Evolutionary conservation across 129 eudicot species (phyloP).

Genomic region (Rutidosis leptorrhynchoides): DNA sequence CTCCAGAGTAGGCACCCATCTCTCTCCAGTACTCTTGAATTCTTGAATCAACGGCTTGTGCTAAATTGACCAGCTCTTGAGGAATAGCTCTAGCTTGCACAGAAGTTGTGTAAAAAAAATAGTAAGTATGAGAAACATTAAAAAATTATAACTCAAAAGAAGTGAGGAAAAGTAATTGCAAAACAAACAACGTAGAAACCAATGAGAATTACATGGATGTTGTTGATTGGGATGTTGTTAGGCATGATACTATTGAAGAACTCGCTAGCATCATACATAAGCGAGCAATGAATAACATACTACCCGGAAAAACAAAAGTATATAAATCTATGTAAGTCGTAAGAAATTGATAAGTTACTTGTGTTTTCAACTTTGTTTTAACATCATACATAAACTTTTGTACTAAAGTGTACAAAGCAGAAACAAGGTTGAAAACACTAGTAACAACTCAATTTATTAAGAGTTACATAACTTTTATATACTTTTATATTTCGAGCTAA

Average conservation of each 20-base stretch:
- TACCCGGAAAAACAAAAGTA: conserved; percentile 69
- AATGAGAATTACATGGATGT: conserved; percentile 36
- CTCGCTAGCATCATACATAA: conserved; percentile 42
- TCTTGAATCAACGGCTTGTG: no score
- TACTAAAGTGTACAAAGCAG: not conserved
- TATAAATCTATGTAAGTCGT: not conserved
- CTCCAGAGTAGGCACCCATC: no score
- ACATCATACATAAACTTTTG: not conserved
- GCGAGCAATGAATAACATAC: conserved; percentile 58
- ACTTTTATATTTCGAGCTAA: conserved; percentile 70
- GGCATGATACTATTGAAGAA: conserved; percentile 40
- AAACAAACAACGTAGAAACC: conserved; percentile 17
- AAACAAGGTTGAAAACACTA: not conserved
- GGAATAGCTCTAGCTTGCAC: no score
- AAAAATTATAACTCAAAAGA: no score
- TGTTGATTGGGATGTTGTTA: conserved; percentile 75
- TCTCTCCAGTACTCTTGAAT: no score
- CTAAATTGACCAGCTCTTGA: no score
- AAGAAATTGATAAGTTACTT: not conserved
- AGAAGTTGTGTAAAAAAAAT: no score
- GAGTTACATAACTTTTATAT: conserved; percentile 7
- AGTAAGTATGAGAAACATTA: no score
- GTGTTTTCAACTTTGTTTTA: not conserved
- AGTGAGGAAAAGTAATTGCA: conserved; percentile 32
- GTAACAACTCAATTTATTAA: not conserved